Percentiles rank a stretch among this genome's conserved stretches.
These are phyloP conservation scores for Nicotiana tomentosiformis DNA, from an alignment of 257 asterid species.

Conservation along the genomic window DNA sequence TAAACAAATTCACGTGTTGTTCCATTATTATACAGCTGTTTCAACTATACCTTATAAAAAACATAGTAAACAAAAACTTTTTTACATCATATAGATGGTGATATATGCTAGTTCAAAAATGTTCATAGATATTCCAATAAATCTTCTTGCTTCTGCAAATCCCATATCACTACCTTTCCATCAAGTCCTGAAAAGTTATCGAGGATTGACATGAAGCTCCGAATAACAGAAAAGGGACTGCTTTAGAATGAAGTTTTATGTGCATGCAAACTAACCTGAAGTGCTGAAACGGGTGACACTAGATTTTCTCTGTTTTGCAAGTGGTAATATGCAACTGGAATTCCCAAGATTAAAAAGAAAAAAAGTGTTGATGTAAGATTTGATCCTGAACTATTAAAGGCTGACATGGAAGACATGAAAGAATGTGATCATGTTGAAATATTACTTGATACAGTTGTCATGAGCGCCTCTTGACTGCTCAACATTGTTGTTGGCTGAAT, in stretches of 20 bases:
- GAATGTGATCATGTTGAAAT: background rate
- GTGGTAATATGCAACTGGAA: conserved; percentile 62
- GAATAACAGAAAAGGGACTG: background rate
- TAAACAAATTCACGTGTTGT: background rate
- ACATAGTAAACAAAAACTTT: background rate
- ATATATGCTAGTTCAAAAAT: background rate
- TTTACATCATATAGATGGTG: conserved; percentile 8
- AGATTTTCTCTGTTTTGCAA: conserved; percentile 45
- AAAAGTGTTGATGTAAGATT: background rate
- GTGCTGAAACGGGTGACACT: conserved; percentile 66
- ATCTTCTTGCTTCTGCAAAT: conserved; percentile 60
- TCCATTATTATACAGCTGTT: background rate
- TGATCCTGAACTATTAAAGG: background rate
- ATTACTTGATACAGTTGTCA: conserved; percentile 81
- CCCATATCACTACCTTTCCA: conserved; percentile 83
- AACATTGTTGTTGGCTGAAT: conserved; percentile 45
- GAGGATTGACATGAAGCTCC: background rate
- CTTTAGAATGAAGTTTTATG: background rate
- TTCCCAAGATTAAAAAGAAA: conserved; percentile 6
- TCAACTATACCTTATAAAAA: conserved; percentile 4
- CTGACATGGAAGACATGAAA: background rate
- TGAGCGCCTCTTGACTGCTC: conserved; percentile 67
- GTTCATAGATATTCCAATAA: conserved; percentile 42
- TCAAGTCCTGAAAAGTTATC: conserved; percentile 56
- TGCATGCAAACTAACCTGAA: conserved; percentile 52